These are phyloP conservation scores for Perkinsus marinus DNA, from an alignment of 169 alveolate genomes.

Conservation along the genomic window DNA sequence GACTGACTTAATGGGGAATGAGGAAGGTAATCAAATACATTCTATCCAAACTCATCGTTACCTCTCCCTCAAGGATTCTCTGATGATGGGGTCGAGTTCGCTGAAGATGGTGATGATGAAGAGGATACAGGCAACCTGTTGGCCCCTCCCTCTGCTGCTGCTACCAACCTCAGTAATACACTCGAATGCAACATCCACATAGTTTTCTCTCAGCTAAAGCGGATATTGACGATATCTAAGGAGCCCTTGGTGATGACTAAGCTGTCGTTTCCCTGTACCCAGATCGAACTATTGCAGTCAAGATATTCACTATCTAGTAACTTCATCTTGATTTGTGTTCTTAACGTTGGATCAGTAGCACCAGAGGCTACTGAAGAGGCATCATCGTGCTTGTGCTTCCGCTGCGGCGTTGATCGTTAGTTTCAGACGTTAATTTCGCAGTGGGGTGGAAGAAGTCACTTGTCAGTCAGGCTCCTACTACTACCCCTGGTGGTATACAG, in stretches of 20 bases:
- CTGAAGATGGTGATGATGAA: background rate
- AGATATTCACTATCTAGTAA: background rate
- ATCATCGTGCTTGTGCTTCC: too few relatives aligned
- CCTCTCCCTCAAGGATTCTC: background rate
- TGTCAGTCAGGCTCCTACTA: background rate
- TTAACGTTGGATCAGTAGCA: background rate
- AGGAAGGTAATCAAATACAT: conserved; percentile 43
- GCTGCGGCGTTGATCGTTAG: background rate
- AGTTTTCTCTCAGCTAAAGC: background rate
- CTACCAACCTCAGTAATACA: background rate
- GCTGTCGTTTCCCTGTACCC: background rate
- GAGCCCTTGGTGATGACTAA: background rate
- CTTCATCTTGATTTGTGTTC: background rate
- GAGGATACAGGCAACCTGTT: background rate
- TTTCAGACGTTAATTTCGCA: background rate
- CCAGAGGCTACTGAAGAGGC: too few relatives aligned
- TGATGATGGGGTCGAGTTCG: background rate
- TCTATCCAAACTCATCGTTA: background rate
- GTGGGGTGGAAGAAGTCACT: background rate
- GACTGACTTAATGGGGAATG: conserved; percentile 73
- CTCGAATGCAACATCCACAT: background rate
- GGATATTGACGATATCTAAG: background rate
- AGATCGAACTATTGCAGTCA: background rate
- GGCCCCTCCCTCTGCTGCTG: background rate
- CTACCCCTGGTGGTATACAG: background rate